Conservation (phyloP, 2,329 filamentous ascomycete genomes). For the Aureobasidium sp. region DNA sequence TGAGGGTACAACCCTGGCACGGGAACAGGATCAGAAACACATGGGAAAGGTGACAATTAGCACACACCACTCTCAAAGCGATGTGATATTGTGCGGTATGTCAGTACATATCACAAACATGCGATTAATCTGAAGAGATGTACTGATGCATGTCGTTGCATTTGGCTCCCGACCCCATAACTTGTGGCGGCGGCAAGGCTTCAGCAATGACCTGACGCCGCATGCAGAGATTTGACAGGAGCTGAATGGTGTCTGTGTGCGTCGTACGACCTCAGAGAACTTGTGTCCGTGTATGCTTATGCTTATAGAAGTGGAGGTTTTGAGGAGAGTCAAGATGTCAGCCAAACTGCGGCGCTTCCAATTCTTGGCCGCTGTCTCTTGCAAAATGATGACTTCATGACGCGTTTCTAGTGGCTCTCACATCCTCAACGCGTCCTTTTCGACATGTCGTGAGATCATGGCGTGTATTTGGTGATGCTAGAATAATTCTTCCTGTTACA, state of each 20-base stretch:
- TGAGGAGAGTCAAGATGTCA: neutral
- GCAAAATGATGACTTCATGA: neutral
- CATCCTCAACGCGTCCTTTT: conserved; percentile 3
- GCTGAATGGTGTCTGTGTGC: neutral
- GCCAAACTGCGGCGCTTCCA: neutral
- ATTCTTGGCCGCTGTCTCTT: neutral
- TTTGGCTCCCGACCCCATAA: neutral
- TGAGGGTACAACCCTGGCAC: neutral
- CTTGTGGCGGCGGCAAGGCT: neutral
- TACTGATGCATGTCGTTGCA: neutral
- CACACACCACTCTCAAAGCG: no score
- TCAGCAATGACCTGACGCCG: neutral
- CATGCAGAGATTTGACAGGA: neutral
- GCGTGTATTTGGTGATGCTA: conserved; percentile 3
- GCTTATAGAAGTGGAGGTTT: neutral
- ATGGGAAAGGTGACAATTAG: no score
- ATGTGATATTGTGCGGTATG: no score
- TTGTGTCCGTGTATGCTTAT: neutral
- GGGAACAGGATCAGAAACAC: no score
- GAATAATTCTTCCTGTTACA: neutral
- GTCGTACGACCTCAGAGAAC: neutral
- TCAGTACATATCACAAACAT: no score
- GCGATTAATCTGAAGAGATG: neutral
- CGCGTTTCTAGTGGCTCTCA: neutral
- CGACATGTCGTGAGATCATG: conserved; percentile 2